phyloP scores from a whole-genome alignment of 108 stramenopile species.

The Nannochloropsis granulata region DNA sequence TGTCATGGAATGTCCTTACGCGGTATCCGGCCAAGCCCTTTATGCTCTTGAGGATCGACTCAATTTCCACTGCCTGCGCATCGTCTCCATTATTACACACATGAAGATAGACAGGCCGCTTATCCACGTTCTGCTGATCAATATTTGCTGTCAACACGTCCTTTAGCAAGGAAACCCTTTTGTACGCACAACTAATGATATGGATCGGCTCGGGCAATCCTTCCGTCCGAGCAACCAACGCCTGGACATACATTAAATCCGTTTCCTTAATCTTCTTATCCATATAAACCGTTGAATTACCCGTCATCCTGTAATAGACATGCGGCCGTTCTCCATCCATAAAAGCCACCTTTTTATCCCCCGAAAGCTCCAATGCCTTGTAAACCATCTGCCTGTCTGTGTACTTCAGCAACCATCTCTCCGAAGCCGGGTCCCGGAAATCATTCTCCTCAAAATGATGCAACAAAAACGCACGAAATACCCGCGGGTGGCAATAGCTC shows the following conservation, averaged over 20 bases:
- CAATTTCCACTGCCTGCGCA: background rate
- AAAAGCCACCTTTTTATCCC: background rate
- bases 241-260: background rate
- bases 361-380: background rate
- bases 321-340: background rate
- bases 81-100: background rate
- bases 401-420: background rate
- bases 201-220: background rate
- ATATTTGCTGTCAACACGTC: background rate
- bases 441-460: background rate
- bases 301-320: background rate
- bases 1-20: background rate
- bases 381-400: background rate
- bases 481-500: background rate
- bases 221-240: background rate
- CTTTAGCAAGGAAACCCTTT: background rate
- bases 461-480: background rate
- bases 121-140: background rate
- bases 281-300: background rate
- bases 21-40: background rate
- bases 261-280: background rate
- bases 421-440: background rate
- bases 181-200: background rate
- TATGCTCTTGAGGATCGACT: background rate
- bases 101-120: background rate